Evolutionary conservation across 768 basidiomycete genomes (phyloP).

Genomic region (Tulasnella sp.): DNA sequence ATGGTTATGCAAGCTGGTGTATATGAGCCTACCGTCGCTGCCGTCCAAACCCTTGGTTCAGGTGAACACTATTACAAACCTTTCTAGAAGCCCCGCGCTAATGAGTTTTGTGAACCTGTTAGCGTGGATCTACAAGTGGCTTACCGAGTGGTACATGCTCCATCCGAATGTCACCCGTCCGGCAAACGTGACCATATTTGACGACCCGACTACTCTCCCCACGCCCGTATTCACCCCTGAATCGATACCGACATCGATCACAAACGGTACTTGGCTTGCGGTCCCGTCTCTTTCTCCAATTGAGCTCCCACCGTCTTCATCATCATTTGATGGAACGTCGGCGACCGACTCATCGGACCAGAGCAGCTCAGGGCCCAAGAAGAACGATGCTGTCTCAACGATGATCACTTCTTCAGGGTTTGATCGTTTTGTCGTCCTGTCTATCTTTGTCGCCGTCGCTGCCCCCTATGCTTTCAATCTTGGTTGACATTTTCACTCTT

Average conservation of each 20-base stretch:
- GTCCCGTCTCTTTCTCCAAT: neutral
- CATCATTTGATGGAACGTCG: neutral
- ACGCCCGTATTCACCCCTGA: neutral
- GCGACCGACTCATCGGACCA: conserved; percentile 2
- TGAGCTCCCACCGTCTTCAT: neutral
- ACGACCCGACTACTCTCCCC: neutral
- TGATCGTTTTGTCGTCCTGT: neutral
- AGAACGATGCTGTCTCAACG: neutral
- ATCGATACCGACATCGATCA: conserved; percentile 3
- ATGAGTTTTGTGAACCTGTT: neutral
- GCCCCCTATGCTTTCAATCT: neutral
- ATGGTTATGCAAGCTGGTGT: conserved; percentile 25
- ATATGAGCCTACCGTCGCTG: conserved; percentile 7
- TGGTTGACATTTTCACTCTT: neutral
- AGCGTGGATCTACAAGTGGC: conserved; percentile 26
- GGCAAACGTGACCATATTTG: conserved; percentile 18
- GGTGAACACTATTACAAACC: neutral
- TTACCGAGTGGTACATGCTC: conserved; percentile 25
- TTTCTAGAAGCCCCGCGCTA: neutral
- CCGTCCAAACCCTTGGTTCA: conserved; percentile 26
- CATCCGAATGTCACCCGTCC: conserved; percentile 28
- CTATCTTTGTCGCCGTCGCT: neutral
- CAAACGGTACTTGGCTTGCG: conserved; percentile 17
- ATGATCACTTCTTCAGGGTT: neutral
- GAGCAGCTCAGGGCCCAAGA: neutral